Conservation (phyloP, 169 alveolate species). For the Toxoplasma gondii region DNA sequence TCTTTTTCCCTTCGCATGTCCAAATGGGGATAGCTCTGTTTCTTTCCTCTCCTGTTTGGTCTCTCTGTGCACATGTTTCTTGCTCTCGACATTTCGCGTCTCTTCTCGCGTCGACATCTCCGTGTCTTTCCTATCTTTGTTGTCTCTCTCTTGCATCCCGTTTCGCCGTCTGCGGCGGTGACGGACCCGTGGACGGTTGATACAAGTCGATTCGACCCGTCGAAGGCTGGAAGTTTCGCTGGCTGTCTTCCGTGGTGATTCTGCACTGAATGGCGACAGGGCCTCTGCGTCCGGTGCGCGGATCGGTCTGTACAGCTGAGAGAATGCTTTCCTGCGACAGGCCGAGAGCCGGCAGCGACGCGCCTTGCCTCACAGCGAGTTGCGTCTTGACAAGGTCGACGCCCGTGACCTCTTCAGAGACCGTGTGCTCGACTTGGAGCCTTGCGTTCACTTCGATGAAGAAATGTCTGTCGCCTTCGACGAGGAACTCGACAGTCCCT, state of each 20-base stretch:
- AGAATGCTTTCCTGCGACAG: background rate
- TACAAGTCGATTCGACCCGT: conserved; percentile 47
- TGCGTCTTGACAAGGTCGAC: conserved; percentile 87
- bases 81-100: too few relatives aligned
- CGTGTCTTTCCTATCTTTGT: too few relatives aligned
- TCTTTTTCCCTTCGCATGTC: too few relatives aligned
- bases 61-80: too few relatives aligned
- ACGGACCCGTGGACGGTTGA: conserved; percentile 20
- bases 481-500: conserved; percentile 82
- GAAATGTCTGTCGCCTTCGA: conserved; percentile 50
- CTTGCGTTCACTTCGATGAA: conserved; percentile 90
- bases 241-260: conserved; percentile 53
- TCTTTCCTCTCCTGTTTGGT: too few relatives aligned
- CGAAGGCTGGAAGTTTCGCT: conserved; percentile 35
- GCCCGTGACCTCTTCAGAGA: conserved; percentile 86
- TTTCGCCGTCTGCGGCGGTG: too few relatives aligned
- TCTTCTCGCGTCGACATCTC: too few relatives aligned
- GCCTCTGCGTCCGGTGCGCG: background rate
- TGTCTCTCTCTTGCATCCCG: too few relatives aligned
- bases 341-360: conserved; percentile 20
- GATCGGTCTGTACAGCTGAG: background rate
- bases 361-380: conserved; percentile 77
- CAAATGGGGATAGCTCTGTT: too few relatives aligned
- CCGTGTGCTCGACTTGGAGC: conserved; percentile 90
- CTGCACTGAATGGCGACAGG: conserved; percentile 31